A percentile compares a stretch with the other conserved stretches of the same genome.
Conservation (phyloP, 345 rosid species). For the Toxicodendron radicans region DNA sequence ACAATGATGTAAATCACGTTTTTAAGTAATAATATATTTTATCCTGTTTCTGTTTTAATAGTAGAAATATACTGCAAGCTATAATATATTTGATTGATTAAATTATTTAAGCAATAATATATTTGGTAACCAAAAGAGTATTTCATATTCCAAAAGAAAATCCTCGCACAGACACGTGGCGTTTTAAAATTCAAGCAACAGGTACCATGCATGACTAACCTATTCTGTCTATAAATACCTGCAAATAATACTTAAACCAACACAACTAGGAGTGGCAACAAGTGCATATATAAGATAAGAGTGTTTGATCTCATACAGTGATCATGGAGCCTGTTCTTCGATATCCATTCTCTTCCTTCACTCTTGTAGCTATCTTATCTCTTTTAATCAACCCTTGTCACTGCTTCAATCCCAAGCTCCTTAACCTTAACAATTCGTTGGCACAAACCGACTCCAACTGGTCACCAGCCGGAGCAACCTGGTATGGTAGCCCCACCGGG, state of each 20-base stretch:
- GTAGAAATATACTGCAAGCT: no score
- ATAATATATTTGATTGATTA: no score
- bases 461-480: conserved; percentile 55
- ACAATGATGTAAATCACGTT: no score
- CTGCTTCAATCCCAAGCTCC: conserved; percentile 40
- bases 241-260: not conserved
- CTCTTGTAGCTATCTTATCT: conserved; percentile 3
- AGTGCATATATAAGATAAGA: not conserved
- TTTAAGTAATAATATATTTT: no score
- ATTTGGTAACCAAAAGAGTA: not conserved
- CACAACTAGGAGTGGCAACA: not conserved
- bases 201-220: not conserved
- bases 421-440: conserved; percentile 33
- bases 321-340: not conserved
- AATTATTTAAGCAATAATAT: no score
- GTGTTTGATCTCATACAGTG: no score
- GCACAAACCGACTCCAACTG: conserved; percentile 21
- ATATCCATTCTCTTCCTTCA: not conserved
- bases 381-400: conserved; percentile 20
- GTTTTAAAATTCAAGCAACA: not conserved
- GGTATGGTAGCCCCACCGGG: conserved; percentile 59
- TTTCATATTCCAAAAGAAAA: not conserved
- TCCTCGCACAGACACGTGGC: not conserved
- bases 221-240: not conserved
- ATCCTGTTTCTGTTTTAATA: no score